Conservation (phyloP, 345 rosid genomes). For the Eucalyptus polyanthemos region DNA sequence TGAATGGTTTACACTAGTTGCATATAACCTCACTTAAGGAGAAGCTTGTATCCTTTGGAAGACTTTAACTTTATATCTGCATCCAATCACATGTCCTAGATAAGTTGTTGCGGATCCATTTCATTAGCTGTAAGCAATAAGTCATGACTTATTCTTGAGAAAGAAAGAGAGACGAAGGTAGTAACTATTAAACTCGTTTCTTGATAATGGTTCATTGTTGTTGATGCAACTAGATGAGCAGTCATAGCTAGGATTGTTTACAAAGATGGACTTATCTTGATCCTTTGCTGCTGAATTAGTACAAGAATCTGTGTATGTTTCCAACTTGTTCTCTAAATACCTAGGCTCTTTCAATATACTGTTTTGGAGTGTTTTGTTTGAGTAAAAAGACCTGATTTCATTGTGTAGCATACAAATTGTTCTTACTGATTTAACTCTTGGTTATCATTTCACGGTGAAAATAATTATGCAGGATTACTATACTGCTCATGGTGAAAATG, state of each 20-base stretch:
- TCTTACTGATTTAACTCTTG: neutral
- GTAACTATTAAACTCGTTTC: neutral
- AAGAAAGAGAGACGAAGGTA: neutral
- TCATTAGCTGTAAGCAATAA: neutral
- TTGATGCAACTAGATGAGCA: neutral
- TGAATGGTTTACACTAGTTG: neutral
- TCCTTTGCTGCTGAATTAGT: neutral
- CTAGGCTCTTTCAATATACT: neutral
- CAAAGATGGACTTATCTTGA: neutral
- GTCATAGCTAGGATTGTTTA: neutral
- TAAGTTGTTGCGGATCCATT: neutral
- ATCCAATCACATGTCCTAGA: neutral
- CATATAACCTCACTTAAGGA: neutral
- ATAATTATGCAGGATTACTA: slow-evolving; percentile 64
- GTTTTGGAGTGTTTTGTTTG: neutral
- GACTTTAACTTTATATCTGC: neutral
- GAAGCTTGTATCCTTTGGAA: neutral
- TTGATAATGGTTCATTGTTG: neutral
- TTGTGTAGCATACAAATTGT: neutral
- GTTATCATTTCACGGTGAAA: neutral
- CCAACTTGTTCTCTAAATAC: neutral
- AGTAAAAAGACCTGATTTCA: neutral
- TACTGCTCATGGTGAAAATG: slow-evolving; percentile 88
- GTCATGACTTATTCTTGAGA: neutral
- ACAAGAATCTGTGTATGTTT: neutral